Evolutionary conservation across 495 filamentous ascomycete species (phyloP), one percentile per base, ranked within the genome.

Genomic region (Cercophora samala): DNA sequence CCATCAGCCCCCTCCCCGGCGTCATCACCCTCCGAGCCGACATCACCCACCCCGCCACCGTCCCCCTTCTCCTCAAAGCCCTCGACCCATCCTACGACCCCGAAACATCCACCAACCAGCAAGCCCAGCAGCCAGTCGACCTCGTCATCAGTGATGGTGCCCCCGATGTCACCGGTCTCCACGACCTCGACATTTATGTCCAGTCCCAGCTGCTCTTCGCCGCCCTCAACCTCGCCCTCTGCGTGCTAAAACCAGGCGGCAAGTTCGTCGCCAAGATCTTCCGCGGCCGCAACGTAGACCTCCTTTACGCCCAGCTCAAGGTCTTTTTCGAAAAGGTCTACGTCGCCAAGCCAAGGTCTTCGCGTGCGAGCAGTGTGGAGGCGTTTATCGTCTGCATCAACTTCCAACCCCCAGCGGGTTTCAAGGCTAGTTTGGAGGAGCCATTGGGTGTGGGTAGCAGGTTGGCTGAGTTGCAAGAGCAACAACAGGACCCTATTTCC

Each of bases 191-290:
- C 76, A 97, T 97, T 71, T 98, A 98, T 76, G 90, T 99, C 19
- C 95, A 99, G 77, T 92, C 91, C 3, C 94, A 97, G 78, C 86
- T 99, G 21, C 89, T 99, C 62, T 96, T 93, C 75, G 90, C 93
- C 2, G 95, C 95, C 0, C 84, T 99, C 18, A 97, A 97, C 75
- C 87, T 99, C 2, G 91, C 95, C 9, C 83, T 97, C 11, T 94
- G 93, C 74, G 92, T 97, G 42, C 85, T 99, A 53, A 89, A 90
- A 24, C 93, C 93, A 0, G 95, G 96, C 26, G 95, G 96, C 62
- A 96, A 90, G 70, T 99, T 99, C 71, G 93, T 99, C 9, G 94
- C 95, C 8, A 99, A 99, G 80, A 97, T 99, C 69, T 99, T 99
- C 81, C 83, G 95, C 15, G 93, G 91, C 42, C 89, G 93, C 68